Evolutionary conservation across 2,329 filamentous ascomycete species (phyloP).

Genomic region (Neopestalotiopsis clavispora): DNA sequence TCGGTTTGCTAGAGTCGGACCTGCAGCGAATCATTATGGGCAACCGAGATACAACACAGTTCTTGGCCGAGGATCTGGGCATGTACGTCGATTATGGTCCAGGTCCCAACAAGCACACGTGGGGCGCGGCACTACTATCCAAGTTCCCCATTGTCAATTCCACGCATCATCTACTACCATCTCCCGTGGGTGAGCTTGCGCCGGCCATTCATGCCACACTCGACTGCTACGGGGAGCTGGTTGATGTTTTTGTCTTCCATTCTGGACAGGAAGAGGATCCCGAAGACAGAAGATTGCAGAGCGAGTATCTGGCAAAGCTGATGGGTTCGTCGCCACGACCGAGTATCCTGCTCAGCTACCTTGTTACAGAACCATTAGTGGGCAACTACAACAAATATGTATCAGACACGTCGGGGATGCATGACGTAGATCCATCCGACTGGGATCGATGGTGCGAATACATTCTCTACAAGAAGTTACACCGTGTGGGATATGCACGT

Average conservation of each 20-base stretch:
- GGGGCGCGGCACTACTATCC: constrained; percentile 89
- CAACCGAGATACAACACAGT: constrained; percentile 94
- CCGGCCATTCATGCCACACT: constrained; percentile 97
- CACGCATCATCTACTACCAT: constrained; percentile 92
- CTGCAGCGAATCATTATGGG: constrained; percentile 99
- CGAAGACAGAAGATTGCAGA: constrained; percentile 87
- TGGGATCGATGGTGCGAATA: constrained; percentile 99
- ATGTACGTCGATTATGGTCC: constrained; percentile 99
- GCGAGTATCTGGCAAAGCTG: constrained; percentile 81
- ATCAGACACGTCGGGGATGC: constrained; percentile 84
- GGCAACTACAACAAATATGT: constrained; percentile 99
- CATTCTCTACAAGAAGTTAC: constrained; percentile 90
- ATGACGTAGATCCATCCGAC: constrained; percentile 88
- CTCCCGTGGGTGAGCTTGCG: constrained; percentile 90
- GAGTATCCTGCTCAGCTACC: constrained; percentile 84
- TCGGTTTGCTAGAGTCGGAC: constrained; percentile 93
- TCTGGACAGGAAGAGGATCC: constrained; percentile 97
- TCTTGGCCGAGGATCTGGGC: constrained; percentile 91
- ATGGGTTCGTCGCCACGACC: constrained; percentile 86
- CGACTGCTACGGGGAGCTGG: constrained; percentile 84
- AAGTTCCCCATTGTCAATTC: constrained; percentile 98
- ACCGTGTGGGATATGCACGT: constrained; percentile 85
- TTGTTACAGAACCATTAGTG: constrained; percentile 87
- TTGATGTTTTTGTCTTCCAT: constrained; percentile 98
- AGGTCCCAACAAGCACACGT: constrained; percentile 98